These are phyloP conservation scores for Anacardium occidentale DNA, from an alignment of 345 rosid genomes.

Conservation along the genomic window DNA sequence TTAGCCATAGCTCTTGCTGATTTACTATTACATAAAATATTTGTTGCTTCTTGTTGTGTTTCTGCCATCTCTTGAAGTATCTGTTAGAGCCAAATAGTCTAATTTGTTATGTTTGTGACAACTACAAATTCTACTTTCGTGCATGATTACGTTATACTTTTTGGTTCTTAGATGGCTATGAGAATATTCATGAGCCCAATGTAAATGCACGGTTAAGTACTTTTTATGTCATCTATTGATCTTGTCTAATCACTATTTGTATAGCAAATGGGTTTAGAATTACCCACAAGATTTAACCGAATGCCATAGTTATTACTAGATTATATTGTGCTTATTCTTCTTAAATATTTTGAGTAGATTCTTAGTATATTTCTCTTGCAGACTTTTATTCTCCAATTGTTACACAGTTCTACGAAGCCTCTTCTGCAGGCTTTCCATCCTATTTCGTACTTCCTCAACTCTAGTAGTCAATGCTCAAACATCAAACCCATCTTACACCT, in stretches of 20 bases:
- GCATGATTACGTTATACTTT: background rate
- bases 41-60: too few species aligned
- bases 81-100: background rate
- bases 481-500: constrained; percentile 50
- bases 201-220: background rate
- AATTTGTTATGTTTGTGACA: background rate
- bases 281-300: too few species aligned
- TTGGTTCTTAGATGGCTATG: constrained; percentile 11
- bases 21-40: background rate
- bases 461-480: constrained; percentile 40
- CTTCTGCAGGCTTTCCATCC: constrained; percentile 56
- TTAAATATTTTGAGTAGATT: too few species aligned
- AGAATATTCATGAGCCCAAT: background rate
- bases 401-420: constrained; percentile 56
- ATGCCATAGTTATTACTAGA: too few species aligned
- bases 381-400: constrained; percentile 63
- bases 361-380: too few species aligned
- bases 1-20: background rate
- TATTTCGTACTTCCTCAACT: constrained; percentile 48
- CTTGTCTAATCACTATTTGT: too few species aligned
- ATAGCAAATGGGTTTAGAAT: too few species aligned
- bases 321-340: constrained; percentile 71
- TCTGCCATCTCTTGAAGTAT: too few species aligned
- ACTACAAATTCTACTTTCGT: background rate
- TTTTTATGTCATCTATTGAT: background rate